Evolutionary conservation across 805 yeast genomes (phyloP), one percentile per base, ranked within the genome.

Genomic region (Wickerhamomyces silvicola): DNA sequence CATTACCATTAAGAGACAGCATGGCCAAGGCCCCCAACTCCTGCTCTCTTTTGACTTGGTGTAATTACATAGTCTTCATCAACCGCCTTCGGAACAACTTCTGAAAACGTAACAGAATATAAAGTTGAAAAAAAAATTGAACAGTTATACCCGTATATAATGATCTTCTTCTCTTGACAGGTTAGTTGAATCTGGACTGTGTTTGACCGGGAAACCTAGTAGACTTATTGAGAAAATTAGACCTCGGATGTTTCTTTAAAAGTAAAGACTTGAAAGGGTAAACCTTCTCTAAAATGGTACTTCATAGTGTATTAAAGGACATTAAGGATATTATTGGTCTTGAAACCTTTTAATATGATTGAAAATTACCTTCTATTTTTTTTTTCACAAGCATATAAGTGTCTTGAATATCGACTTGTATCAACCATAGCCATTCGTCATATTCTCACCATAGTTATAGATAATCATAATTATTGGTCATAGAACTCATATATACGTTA

Each of bases 21-120:
- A 72, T 63, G 2, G 75, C 75, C 42, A 73, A 49, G 7, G 78
- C 78, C 31, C n/a, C 60, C 72, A 30, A 57, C 50, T 21, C 70
- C 59, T 3, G 75, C 75, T 5, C 45, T 41, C 15, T 38, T 34
- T 36, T 62, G 50, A 4, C 64, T 46, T 0, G 56, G 37, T 1
- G 62, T 48, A 39, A 65, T 47, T 0, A 24, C 39, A 6, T 45
- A 54, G 10, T 44, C 59, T 4, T 45, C 52, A 2, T 51, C 48
- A 2, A 64, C 60, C 8, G 68, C 68, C 27, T 61, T 52, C 7
- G 75, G 75, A 24, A 66, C 70, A 33, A 68, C 41, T 4, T 52
- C 54, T 36, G 72, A 54, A 45, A 64, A 73, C 13, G 65, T 55
- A 15, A 74, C 73, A 41, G 66, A 66, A 42, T 62, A 72, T 14